These are phyloP conservation scores for Amanita pallidorosea DNA, from an alignment of 768 basidiomycete species.

Conservation along the genomic window DNA sequence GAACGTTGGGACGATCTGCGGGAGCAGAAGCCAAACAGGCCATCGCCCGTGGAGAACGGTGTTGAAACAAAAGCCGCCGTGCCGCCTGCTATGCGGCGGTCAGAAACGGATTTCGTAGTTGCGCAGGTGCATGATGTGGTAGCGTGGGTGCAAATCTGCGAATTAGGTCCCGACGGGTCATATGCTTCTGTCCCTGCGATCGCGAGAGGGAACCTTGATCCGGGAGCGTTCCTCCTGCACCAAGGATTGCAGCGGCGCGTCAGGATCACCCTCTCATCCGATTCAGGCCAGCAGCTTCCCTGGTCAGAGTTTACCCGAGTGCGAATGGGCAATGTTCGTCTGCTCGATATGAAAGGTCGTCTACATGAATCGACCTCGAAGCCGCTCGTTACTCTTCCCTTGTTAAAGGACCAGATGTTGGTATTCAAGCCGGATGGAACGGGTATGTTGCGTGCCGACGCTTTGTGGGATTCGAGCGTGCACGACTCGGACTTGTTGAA, in stretches of 20 bases:
- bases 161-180: constrained; percentile 75
- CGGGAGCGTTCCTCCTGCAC: constrained; percentile 79
- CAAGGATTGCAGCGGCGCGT: constrained; percentile 90
- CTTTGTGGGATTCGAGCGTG: constrained; percentile 88
- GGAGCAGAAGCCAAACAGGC: constrained; percentile 49
- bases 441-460: constrained; percentile 53
- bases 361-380: constrained; percentile 71
- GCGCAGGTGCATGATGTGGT: constrained; percentile 89
- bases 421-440: constrained; percentile 83
- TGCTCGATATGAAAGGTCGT: constrained; percentile 77
- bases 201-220: constrained; percentile 63
- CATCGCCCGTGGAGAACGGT: constrained; percentile 23
- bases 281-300: constrained; percentile 82
- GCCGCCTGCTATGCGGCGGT: constrained; percentile 75
- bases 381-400: constrained; percentile 57
- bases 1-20: constrained; percentile 93
- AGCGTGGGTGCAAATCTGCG: constrained; percentile 76
- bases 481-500: constrained; percentile 85
- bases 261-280: constrained; percentile 65
- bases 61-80: constrained; percentile 30
- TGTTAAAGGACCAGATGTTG: constrained; percentile 61
- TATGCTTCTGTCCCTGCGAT: constrained; percentile 80
- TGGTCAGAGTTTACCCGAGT: constrained; percentile 76
- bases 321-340: constrained; percentile 72
- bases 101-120: constrained; percentile 85